Evolutionary conservation across 2,329 filamentous ascomycete species (phyloP).

Genomic region (Rhinocladiella mackenziei): DNA sequence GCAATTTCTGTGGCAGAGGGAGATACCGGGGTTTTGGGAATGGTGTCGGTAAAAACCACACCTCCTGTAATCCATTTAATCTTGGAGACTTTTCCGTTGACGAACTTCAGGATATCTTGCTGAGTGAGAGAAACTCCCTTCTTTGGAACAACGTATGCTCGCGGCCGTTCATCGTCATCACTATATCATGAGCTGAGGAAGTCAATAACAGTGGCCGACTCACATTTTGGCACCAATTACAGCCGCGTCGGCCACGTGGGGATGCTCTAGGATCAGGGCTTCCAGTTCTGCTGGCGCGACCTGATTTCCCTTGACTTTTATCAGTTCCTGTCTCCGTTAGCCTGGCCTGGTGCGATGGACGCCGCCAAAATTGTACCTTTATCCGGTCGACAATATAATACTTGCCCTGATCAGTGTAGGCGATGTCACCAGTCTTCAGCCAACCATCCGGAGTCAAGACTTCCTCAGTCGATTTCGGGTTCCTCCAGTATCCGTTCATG

Average conservation of each 20-base stretch:
- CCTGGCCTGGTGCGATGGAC: too few species aligned
- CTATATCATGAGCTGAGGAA: neutral
- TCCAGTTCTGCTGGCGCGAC: conserved; percentile 60
- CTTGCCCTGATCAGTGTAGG: conserved; percentile 37
- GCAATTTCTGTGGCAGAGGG: too few species aligned
- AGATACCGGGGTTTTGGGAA: neutral
- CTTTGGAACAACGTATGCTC: neutral
- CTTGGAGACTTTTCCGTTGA: neutral
- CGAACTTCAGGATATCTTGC: neutral
- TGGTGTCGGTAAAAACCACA: neutral
- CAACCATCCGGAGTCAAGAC: conserved; percentile 51
- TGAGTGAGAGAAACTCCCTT: neutral
- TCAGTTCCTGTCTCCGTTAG: conserved; percentile 46
- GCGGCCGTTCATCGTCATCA: neutral
- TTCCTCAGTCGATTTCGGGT: conserved; percentile 51
- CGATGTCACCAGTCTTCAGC: conserved; percentile 58
- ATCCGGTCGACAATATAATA: conserved; percentile 66
- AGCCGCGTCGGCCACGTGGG: conserved; percentile 58
- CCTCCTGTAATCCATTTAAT: neutral
- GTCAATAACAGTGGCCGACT: too few species aligned
- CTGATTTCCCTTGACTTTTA: conserved; percentile 60
- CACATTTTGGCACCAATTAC: conserved; percentile 63
- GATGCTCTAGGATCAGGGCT: conserved; percentile 53
- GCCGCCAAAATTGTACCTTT: conserved; percentile 39
- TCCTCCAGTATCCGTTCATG: conserved; percentile 57